Base-by-base conservation (phyloP, 805 yeast genomes). In the Teunomyces atbi region DNA sequence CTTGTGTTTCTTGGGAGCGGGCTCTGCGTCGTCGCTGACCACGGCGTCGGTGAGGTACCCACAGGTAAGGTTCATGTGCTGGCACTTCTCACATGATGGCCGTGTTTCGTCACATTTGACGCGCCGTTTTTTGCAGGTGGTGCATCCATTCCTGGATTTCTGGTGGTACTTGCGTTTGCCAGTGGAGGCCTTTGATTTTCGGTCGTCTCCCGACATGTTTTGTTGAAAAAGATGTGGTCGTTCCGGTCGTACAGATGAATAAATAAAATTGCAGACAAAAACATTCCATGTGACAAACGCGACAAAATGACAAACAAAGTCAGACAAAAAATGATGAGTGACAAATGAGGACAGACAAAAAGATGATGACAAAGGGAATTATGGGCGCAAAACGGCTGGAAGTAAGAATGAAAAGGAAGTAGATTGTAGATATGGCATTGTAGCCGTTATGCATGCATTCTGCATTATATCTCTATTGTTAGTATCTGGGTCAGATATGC, bases 41-140 rank as follows among this genome's bases (percentile, higher is more conserved):
- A 45, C 55, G 16, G 45, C 53, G 5, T 61, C 66, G 7, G 51
- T 38, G 3, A 60, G 34, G 57, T 86, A 90, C 2, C 84, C 77
- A 66, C 98, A 91, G 21, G 79, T 84, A 29, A 91, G 72, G 18
- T 86, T 84, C 82, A 91, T 79, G 50, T 89, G 83, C 41, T 73
- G 66, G 66, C 98, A 91, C 66, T 89, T 89, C 18, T 71, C 70
- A 64, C 98, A 91, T 6, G 71, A 61, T 1, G 97, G 97, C 49
- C 82, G 85, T 1, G 71, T 70, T 64, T 92, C 97, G 62, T 91
- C 97, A 72, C 98, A 91, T 62, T 91, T 91, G 34, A 92, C 97
- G 43, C 97, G 73, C 56, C 98, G 78, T 52, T 81, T 78, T 60
- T 91, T 91, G 67, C 98, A 91, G 2, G 95, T 87, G 33, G 83